Evolutionary conservation across 768 basidiomycete species (phyloP).

Genomic region (Termitomyces sp.): DNA sequence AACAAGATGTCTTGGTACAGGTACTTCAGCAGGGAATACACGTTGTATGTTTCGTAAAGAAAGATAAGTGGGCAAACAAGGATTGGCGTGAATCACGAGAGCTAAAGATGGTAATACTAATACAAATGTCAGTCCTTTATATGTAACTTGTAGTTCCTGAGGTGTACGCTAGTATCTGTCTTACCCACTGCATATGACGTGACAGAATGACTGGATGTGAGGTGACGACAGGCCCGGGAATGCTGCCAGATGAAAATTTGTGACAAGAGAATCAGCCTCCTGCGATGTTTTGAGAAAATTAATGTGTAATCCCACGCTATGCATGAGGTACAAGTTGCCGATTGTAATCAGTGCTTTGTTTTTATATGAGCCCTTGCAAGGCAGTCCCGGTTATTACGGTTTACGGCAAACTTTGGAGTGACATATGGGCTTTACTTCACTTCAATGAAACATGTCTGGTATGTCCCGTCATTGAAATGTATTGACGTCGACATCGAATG

Average conservation of each 20-base stretch:
- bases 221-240: neutral
- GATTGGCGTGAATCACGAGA: neutral
- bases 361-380: neutral
- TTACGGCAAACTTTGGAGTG: neutral
- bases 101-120: neutral
- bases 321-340: neutral
- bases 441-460: neutral
- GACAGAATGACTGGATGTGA: neutral
- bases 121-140: too few species aligned
- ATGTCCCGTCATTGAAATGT: neutral
- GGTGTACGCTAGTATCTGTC: neutral
- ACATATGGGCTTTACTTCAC: neutral
- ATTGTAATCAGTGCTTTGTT: neutral
- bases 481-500: neutral
- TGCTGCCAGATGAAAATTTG: too few species aligned
- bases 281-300: neutral
- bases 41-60: neutral
- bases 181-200: neutral
- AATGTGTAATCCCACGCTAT: neutral
- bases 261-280: neutral
- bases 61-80: neutral
- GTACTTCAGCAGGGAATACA: neutral
- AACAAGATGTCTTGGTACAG: neutral
- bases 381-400: neutral
- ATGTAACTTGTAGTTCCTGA: neutral